phyloP scores from a whole-genome alignment of 2,329 filamentous ascomycete genomes.

The Aureobasidium sp. region DNA sequence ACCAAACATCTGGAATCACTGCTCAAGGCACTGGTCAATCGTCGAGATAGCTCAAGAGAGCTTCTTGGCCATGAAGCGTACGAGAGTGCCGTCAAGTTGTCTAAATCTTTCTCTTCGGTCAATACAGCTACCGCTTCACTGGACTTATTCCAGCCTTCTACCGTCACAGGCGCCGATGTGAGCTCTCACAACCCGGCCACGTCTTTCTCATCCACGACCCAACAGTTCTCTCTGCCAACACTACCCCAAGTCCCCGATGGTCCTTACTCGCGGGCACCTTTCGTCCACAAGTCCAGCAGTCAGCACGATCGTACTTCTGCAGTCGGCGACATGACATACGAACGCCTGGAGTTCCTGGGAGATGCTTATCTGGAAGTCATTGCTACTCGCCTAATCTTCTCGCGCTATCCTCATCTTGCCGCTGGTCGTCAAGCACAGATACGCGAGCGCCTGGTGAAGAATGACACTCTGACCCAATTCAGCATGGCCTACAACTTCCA shows the following conservation, averaged over 20 bases:
- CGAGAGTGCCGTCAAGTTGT: constrained; percentile 3
- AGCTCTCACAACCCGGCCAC: constrained; percentile 14
- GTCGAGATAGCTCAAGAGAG: neutral
- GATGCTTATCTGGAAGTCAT: constrained; percentile 78
- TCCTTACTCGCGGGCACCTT: constrained; percentile 22
- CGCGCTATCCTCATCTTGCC: constrained; percentile 57
- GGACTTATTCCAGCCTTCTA: constrained; percentile 6
- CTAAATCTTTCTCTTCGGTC: constrained; percentile 3
- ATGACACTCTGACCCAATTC: constrained; percentile 65
- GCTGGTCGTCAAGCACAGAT: constrained; percentile 66
- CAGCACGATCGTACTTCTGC: constrained; percentile 20
- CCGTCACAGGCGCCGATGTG: constrained; percentile 12
- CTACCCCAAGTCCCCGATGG: constrained; percentile 23
- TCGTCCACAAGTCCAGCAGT: constrained; percentile 26
- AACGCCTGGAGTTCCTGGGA: constrained; percentile 79
- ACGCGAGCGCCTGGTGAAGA: constrained; percentile 72
- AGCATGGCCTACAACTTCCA: constrained; percentile 64
- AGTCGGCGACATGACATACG: constrained; percentile 48
- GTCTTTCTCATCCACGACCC: constrained; percentile 13
- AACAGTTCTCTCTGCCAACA: constrained; percentile 20
- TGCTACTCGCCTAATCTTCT: constrained; percentile 65
- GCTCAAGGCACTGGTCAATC: neutral
- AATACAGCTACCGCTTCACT: constrained; percentile 4
- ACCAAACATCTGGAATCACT: constrained; percentile 1
- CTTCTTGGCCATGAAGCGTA: constrained; percentile 4